Evolutionary conservation across 495 filamentous ascomycete genomes (phyloP), one percentile per base, ranked within the genome.

Genomic region (Hypoxylon crocopeplum): DNA sequence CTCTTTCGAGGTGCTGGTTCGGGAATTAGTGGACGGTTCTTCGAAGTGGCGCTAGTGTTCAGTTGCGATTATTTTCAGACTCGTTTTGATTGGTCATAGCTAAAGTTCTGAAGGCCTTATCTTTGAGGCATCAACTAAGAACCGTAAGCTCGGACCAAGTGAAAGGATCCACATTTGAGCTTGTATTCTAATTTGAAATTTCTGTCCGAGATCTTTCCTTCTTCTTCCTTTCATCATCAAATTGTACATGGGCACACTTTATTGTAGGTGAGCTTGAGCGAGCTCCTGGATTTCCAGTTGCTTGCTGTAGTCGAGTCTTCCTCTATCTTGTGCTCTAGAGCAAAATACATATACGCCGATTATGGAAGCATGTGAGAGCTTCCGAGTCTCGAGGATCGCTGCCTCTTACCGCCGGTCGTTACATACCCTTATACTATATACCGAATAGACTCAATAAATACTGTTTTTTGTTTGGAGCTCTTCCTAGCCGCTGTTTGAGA

Each of bases 231-330:
- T 76, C 70, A 64, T 75, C 74, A 79, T 77, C 77, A 81, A 80
- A 81, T 81, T 81, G 78, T 81, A 81, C 69, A 80, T 72, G 88
- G 83, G 79, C 88, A 84, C 83, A 80, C 72, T 86, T 83, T 95
- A 93, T 96, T 93, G 92, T 97, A 88, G 92, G 89, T 84, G 79
- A 79, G 73, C 75, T 77, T 75, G 75, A 53, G 69, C 72, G 73
- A 74, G 57, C 62, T 61, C 70, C 71, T 67, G 57, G 33, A 33
- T 51, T 52, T 66, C 64, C 68, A 62, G 59, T 59, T 60, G 61
- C 69, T 70, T 72, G 72, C 69, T 69, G 66, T 67, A 67, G 66
- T 78, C 75, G 76, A 79, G 80, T 80, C 72, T 66, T 80, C 80
- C 82, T 84, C 82, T 83, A 84, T 84, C 78, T 76, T 80, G 77